phyloP scores from a whole-genome alignment of 2,329 filamentous ascomycete species.

The Ilyonectria mors-panacis region DNA sequence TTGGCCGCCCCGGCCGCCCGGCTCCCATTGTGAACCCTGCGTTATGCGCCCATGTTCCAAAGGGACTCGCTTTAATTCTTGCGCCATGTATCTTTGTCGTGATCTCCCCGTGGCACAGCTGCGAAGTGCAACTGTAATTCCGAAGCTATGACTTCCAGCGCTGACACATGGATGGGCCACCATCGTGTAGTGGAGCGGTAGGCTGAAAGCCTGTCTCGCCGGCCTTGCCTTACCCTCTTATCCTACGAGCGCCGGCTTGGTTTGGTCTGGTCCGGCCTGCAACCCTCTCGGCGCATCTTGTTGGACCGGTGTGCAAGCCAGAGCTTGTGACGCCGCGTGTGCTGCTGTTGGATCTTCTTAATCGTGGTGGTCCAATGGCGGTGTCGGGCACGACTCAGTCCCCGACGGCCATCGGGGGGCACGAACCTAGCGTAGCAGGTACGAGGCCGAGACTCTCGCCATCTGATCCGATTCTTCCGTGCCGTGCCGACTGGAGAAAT shows the following conservation, averaged over 20 bases:
- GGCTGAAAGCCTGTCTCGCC: conserved; percentile 9
- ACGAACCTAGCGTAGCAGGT: conserved; percentile 2
- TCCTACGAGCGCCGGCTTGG: not conserved
- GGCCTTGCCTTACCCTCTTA: not conserved
- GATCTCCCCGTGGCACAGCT: conserved; percentile 9
- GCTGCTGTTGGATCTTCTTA: conserved; percentile 3
- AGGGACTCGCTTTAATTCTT: not conserved
- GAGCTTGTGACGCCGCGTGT: not conserved
- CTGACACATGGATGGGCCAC: conserved; percentile 26
- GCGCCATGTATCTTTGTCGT: too few relatives aligned
- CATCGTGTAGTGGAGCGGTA: not conserved
- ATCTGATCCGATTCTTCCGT: conserved; percentile 26
- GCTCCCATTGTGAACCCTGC: conserved; percentile 28
- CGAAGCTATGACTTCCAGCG: conserved; percentile 28
- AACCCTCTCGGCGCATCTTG: conserved; percentile 2
- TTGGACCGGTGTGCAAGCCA: not conserved
- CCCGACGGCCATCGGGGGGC: not conserved
- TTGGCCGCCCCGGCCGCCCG: conserved; percentile 32
- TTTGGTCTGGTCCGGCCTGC: not conserved
- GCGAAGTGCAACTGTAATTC: not conserved
- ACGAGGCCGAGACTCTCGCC: not conserved
- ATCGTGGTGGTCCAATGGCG: conserved; percentile 2
- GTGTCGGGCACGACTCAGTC: not conserved
- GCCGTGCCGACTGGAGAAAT: conserved; percentile 29
- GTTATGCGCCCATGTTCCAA: conserved; percentile 12